phyloP scores from a whole-genome alignment of 768 basidiomycete genomes.

The Lactarius hatsudake region DNA sequence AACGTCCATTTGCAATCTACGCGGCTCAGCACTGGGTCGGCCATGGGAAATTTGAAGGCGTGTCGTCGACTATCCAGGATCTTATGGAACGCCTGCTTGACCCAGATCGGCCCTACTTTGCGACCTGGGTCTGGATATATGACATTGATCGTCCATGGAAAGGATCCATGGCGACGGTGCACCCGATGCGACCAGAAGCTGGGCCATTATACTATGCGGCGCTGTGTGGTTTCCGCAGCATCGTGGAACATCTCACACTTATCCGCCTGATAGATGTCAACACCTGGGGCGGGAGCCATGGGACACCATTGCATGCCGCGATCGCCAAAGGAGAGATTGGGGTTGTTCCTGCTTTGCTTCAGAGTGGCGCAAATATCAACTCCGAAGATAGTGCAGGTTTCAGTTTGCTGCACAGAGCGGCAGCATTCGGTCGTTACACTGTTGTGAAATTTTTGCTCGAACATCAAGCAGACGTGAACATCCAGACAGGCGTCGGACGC shows the following conservation, averaged over 20 bases:
- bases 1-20: slow-evolving; percentile 1
- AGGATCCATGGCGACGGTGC: neutral
- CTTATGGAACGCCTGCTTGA: neutral
- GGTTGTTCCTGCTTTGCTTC: neutral
- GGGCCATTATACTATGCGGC: slow-evolving; percentile 8
- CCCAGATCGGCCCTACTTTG: neutral
- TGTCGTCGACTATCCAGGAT: neutral
- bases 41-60: neutral
- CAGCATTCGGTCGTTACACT: neutral
- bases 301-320: neutral
- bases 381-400: neutral
- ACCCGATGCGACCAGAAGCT: neutral
- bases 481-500: neutral
- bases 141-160: slow-evolving; percentile 2
- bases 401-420: neutral
- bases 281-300: neutral
- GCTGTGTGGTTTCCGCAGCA: neutral
- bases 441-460: neutral
- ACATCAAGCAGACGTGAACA: neutral
- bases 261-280: neutral
- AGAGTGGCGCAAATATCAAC: neutral
- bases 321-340: neutral
- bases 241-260: neutral
- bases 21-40: slow-evolving; percentile 11
- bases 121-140: slow-evolving; percentile 11